Evolutionary conservation across 768 basidiomycete genomes (phyloP), one percentile per base, ranked within the genome.

Genomic region (Trametes elegans): DNA sequence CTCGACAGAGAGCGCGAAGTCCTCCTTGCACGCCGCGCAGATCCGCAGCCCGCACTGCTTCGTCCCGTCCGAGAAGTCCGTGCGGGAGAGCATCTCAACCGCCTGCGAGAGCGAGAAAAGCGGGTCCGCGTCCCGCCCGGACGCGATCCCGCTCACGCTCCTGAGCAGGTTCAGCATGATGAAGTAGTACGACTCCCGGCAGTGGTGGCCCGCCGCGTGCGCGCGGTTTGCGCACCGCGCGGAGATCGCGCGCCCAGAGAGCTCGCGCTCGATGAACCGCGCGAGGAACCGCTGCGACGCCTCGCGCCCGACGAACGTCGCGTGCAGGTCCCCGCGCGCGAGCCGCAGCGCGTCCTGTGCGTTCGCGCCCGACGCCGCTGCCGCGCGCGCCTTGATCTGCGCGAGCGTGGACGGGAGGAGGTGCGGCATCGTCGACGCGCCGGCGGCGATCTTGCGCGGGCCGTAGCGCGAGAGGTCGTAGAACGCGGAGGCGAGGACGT

Each of bases 391-490:
- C 31, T 61, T 53, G 59, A 51, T 51, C 63, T 62, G 10, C 44
- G 48, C 62, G 54, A 58, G 16, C 49, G 62, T 26, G 51, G 44
- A 24, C 28, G 50, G 48, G 34, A 55, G 50, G 23, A 43, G 29
- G 51, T 58, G 55, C 0, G 72, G 66, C 0, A 73, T 68, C 1
- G 69, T 55, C 10, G 70, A 65, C 0, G 82, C 74, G 2, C 88
- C 88, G 0, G 71, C 43, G 62, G 85, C 70, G 57, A 88, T 87
- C 67, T 81, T 82, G 69, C 84, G 84, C 0, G 87, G 84, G 0
- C 81, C 85, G 58, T 89, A 89, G 38, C 88, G 77, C 2, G 84
- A 80, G 42, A 90, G 76, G 59, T 90, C 88, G 66, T 89, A 90
- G 62, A 87, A 79, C 0, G 88, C 88, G 21, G 85, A 73, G 3